Evolutionary conservation across 768 basidiomycete genomes (phyloP), one percentile per base, ranked within the genome.

Genomic region (Strobilomyces dryophilus): DNA sequence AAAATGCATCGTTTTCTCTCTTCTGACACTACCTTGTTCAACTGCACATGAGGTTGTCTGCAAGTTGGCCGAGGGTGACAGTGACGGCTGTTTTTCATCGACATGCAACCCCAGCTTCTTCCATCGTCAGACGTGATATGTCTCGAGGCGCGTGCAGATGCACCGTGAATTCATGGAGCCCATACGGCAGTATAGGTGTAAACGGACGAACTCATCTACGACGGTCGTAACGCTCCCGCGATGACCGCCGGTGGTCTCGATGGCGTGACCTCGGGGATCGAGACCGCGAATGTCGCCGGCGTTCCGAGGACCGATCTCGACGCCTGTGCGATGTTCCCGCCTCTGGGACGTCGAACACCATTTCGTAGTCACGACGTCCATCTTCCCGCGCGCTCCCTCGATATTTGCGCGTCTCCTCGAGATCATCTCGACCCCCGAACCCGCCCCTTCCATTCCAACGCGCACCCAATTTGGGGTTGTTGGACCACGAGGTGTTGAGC

Each of bases 271-370:
- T 56, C 29, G 66, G 70, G 1, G 61, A 64, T 24, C 45, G 47
- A 14, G 66, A 68, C 31, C 62, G 66, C 8, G 59, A 58, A n/a
- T 60, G 66, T 47, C 58, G 59, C 6, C 61, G 60, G 54, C 58
- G 63, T 39, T 61, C 61, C 35, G 51, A 39, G 41, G 64, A 50
- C 47, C 72, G 64, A 29, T 81, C 77, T 24, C 74, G 73, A 55
- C 83, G 84, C 46, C 79, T 70, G 42, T 71, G 69, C n/a, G 62
- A 59, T 9, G 57, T 56, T 21, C 65, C 69, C 57, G 57, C 67
- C 47, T 71, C 70, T n/a, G 77, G 74, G n/a, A 85, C 76, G 55
- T 95, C 92, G 67, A 95, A 94, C 21, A 94, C 88, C 87, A 94
- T 84, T 20, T 81, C 83, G 64, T 93, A 92, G 17, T 66, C 57